phyloP scores from a whole-genome alignment of 2,329 filamentous ascomycete genomes.

The Trichoderma aggressivum region DNA sequence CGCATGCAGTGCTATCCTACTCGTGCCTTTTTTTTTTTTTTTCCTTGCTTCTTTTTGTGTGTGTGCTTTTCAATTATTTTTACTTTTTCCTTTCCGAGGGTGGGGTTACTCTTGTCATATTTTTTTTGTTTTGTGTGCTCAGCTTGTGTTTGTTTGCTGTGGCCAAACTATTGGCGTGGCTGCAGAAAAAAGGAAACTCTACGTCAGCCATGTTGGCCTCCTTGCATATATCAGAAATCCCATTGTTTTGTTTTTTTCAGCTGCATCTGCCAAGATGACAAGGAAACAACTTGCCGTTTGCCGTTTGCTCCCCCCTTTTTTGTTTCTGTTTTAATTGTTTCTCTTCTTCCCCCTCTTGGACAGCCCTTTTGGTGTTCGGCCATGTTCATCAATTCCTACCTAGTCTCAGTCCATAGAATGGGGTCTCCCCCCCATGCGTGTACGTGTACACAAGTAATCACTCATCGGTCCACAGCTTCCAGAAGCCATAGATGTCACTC shows the following conservation, averaged over 20 bases:
- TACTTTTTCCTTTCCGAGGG: not conserved
- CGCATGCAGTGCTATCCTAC: not conserved
- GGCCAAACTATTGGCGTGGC: constrained; percentile 7
- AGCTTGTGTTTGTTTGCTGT: not conserved
- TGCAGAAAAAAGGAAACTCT: constrained; percentile 4
- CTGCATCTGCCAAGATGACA: not conserved
- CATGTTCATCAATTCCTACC: not conserved
- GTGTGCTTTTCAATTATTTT: not conserved
- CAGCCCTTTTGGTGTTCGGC: not conserved
- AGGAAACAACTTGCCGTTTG: not conserved
- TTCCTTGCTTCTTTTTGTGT: not conserved
- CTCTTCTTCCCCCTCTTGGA: not conserved
- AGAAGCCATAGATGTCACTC: not conserved
- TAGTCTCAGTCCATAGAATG: not conserved
- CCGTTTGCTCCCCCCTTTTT: not conserved
- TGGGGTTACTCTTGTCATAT: not conserved
- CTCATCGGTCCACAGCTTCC: constrained; percentile 10
- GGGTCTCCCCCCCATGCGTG: not conserved
- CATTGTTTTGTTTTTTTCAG: not conserved
- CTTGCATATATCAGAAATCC: not conserved
- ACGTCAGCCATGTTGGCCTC: not conserved
- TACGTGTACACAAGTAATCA: not conserved
- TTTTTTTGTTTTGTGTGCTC: not conserved
- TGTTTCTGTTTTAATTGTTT: not conserved
- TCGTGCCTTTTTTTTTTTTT: not conserved